Base-by-base conservation (phyloP, 2,329 filamentous ascomycete genomes). In the Coniosporium tulheliwenetii region DNA sequence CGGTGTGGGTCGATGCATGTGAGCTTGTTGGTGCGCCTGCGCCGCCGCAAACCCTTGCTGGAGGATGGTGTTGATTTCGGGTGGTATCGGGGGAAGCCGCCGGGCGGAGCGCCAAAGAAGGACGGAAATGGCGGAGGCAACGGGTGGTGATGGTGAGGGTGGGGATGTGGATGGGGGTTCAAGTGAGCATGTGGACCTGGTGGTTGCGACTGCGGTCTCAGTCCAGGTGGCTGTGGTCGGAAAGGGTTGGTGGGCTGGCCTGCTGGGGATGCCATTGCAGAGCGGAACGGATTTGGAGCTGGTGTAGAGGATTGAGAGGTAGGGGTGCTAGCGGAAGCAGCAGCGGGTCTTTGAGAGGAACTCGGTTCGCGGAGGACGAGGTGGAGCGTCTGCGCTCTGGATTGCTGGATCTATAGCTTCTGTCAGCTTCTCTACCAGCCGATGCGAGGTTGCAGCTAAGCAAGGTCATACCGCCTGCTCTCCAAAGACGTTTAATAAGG, bases 401-500 rank as follows among this genome's bases (percentile, higher is more conserved):
- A 55, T n/a, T 55, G 52, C 40, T 52, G 52, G 32, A 61, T 52
- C 57, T 62, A 43, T 12, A 10, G 4, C 3, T 12, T 12, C 19
- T 43, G 37, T 42, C 15, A 44, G 37, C 34, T 5, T 14, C n/a
- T n/a, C n/a, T n/a, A 13, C 13, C 37, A 29, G 5, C 29, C 38
- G 16, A 5, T 5, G n/a, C 36, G 30, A 15, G 3, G n/a, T 33
- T 30, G 3, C 16, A 38, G 8, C 8, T 26, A 39, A 14, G 30
- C 7, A 57, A 12, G 7, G 8, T 9, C 69, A 52, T 52, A 75
- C 71, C 45, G 66, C 60, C 30, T 66, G 59, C 12, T 64, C 56
- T 34, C 69, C 67, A 45, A 79, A 62, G 3, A 75, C 59, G 31
- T 64, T 59, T 29, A 57, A 55, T 41, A 79, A 54, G 0, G 62